These are phyloP conservation scores for Macrotyloma uniflorum DNA, from an alignment of 306 rosid species.

Conservation along the genomic window DNA sequence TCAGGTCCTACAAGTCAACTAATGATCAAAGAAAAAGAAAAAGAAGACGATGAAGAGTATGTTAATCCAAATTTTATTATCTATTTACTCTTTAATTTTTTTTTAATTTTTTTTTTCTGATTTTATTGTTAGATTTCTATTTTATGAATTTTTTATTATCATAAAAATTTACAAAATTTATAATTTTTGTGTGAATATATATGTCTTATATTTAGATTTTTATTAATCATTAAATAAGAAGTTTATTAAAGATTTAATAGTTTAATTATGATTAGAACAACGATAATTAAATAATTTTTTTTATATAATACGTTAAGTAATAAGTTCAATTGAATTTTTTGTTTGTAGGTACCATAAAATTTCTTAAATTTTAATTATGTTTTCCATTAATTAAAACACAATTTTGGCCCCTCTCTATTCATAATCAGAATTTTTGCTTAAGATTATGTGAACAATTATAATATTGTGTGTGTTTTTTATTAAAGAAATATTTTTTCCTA, in stretches of 20 bases:
- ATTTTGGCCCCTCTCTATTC: neutral
- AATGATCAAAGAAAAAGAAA: accelerated
- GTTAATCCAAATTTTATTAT: neutral
- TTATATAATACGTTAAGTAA: neutral
- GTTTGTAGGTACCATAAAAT: neutral
- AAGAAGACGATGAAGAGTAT: neutral
- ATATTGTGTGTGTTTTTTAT: neutral
- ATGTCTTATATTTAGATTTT: neutral
- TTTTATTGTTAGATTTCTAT: neutral
- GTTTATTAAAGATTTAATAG: neutral
- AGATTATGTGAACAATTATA: neutral
- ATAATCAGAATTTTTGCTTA: neutral
- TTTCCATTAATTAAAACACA: neutral
- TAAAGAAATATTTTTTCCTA: neutral
- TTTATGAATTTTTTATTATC: neutral
- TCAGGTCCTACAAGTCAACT: neutral
- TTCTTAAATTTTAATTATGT: neutral
- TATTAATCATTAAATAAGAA: neutral
- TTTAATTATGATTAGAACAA: neutral
- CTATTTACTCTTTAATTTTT: neutral
- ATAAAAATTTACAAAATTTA: neutral
- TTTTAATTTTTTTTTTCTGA: neutral
- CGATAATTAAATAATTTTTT: neutral
- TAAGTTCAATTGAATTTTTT: neutral
- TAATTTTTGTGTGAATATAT: neutral